Evolutionary conservation across 78 protist species (phyloP), one percentile per base, ranked within the genome.

Genomic region (Dictyostelium firmibasis): DNA sequence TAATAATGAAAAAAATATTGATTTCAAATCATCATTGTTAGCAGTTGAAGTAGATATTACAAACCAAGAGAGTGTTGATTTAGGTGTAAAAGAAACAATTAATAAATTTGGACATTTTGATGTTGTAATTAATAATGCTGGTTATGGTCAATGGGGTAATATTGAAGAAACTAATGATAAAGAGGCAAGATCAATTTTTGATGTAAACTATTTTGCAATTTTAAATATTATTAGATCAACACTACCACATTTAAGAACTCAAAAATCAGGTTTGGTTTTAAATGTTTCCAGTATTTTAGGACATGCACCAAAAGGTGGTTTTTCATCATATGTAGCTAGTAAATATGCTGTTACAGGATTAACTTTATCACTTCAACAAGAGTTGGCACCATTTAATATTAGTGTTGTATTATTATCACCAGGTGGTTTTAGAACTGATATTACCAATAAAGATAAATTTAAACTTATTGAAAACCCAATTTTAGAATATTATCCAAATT

Each of bases 211-310:
- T 8, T 81, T 88, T 16, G 84, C 83, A 8, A 9, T 74, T n/a
- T 8, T 82, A 57, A 69, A 67, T 50, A 85, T 89, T 0, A 3
- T 89, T 9, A 29, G 85, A 27, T 16, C 64, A 4, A 31, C 86
- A 7, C 0, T 78, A 11, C 85, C 85, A 70, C 29, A 70, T 33
- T 79, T 87, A 18, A 36, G 92, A 27, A 31, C 5, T 5, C 82
- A 85, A 35, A 43, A 20, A 57, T 20, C 38, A 1, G n/a, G 69
- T 25, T 57, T 57, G 20, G n/a, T 78, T 62, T 69, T 41, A 3
- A 87, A 87, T 36, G 43, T 87, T 25, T 87, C 93, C 14, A 77
- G 85, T 4, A 38, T 77, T 62, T 10, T 27, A n/a, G 91, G 83
- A 0, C 41, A 57, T 57, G 0, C 33, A 5, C 77, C 77, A 31